Base-by-base conservation (phyloP, 805 yeast genomes). In the Saturnispora quitensis region DNA sequence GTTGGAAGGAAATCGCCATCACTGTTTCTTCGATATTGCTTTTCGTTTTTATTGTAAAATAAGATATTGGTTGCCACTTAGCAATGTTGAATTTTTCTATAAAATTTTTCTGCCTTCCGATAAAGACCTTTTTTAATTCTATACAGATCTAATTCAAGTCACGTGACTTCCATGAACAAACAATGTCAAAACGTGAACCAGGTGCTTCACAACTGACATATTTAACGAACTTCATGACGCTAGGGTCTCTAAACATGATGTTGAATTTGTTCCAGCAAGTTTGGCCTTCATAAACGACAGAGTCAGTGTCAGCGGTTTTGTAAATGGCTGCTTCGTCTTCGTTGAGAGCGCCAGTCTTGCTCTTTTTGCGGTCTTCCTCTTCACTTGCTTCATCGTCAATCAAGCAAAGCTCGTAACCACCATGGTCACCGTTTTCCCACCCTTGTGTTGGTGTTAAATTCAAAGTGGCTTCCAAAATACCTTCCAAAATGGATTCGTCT, bases 341-440 rank as follows among this genome's bases (percentile, higher is more conserved):
- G 50, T 67, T 65, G 17, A 65, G 51, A 24, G 43, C 51, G 12
- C 53, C 58, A 20, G 40, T 40, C 27, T 50, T 36, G 17, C 40
- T 18, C 13, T 50, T 57, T 20, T 45, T 34, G 12, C 47, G 38
- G 13, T 20, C 22, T 17, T 43, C 42, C 15, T 45, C 40, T 20
- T 50, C 50, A 12, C 15, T 17, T 18, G 43, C 43, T 24, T 47
- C 43, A 13, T 47, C 52, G 54, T 75, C 70, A n/a, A 75, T 72
- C 95, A 93, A 87, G 62, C 91, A 84, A 50, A 95, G 71, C 62
- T 93, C 97, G 68, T 95, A 93, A 2, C 97, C 99, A 36, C 99
- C 99, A 47, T 75, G 70, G 60, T 88, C 96, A n/a, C 95, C 95
- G 34, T 78, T 73, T 47, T 81, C 87, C 97, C 97, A 91, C 40